Evolutionary conservation across 495 filamentous ascomycete species (phyloP).

Genomic region (Durotheca rogersii): DNA sequence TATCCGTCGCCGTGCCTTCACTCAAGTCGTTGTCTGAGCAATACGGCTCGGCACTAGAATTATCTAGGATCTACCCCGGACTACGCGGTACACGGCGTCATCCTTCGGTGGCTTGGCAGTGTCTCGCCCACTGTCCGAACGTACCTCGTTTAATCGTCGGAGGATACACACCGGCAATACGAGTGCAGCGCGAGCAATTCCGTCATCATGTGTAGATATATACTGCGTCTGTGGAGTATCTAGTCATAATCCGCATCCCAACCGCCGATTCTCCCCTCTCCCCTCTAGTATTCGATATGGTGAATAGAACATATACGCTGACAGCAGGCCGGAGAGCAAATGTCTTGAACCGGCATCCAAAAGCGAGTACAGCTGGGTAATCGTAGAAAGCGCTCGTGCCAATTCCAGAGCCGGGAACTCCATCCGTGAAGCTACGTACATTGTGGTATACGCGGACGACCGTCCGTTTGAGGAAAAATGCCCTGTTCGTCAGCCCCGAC

Average conservation of each 20-base stretch:
- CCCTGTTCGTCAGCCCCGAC: conserved; percentile 32
- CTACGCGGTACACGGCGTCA: too few species aligned
- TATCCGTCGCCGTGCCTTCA: too few species aligned
- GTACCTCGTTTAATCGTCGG: too few species aligned
- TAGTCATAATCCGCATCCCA: conserved; percentile 32
- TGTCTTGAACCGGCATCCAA: conserved; percentile 24
- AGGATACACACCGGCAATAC: too few species aligned
- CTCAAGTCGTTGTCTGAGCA: too few species aligned
- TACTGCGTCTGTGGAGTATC: conserved; percentile 32
- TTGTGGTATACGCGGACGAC: conserved; percentile 31
- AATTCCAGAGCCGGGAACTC: conserved; percentile 33
- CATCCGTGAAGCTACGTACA: conserved; percentile 34
- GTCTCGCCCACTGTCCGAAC: too few species aligned
- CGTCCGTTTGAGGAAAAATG: conserved; percentile 21
- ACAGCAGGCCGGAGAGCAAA: conserved; percentile 25
- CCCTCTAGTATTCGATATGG: conserved; percentile 25
- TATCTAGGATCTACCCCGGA: too few species aligned
- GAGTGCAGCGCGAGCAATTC: too few species aligned
- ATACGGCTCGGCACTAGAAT: too few species aligned
- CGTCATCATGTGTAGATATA: conserved; percentile 32
- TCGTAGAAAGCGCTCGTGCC: conserved; percentile 5
- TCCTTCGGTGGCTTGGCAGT: too few species aligned
- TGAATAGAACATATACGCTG: conserved; percentile 29
- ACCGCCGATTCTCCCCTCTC: conserved; percentile 14
- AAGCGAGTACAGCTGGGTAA: not conserved